A percentile compares a stretch with the other conserved stretches of the same genome.
These are phyloP conservation scores for Xylaria cubensis DNA, from an alignment of 495 filamentous ascomycete species.

Conservation along the genomic window DNA sequence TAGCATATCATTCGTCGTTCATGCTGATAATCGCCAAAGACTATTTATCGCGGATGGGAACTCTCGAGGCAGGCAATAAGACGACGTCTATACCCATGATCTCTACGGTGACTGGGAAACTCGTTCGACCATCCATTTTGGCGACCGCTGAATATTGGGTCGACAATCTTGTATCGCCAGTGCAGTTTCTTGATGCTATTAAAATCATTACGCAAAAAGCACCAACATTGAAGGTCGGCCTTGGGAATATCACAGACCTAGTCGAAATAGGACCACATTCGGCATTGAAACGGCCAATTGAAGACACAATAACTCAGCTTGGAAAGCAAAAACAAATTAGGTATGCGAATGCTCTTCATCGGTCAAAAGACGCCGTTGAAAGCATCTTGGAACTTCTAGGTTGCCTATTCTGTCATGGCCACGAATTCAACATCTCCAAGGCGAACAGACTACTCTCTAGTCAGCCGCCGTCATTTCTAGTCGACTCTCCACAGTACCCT, in stretches of 20 bases:
- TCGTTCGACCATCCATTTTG: constrained; percentile 27
- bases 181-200: constrained; percentile 48
- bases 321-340: constrained; percentile 21
- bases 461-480: constrained; percentile 32
- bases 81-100: constrained; percentile 41
- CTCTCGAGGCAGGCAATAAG: constrained; percentile 20
- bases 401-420: constrained; percentile 42
- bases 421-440: constrained; percentile 42
- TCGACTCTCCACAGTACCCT: constrained; percentile 44
- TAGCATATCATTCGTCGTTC: constrained; percentile 52
- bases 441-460: constrained; percentile 2
- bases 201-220: constrained; percentile 17
- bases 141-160: constrained; percentile 44
- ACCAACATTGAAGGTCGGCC: constrained; percentile 10
- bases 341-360: constrained; percentile 40
- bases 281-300: constrained; percentile 56
- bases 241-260: constrained; percentile 34
- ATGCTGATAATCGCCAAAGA: constrained; percentile 48
- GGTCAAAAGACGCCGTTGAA: constrained; percentile 34
- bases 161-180: constrained; percentile 49
- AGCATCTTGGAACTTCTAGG: constrained; percentile 38
- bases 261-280: constrained; percentile 67
- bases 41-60: constrained; percentile 41
- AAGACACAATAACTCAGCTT: constrained; percentile 47
- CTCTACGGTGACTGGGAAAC: constrained; percentile 39